A percentile compares a stretch with the other conserved stretches of the same genome.
Conservation (phyloP, 2,329 filamentous ascomycete species). For the Colletotrichum godetiae region DNA sequence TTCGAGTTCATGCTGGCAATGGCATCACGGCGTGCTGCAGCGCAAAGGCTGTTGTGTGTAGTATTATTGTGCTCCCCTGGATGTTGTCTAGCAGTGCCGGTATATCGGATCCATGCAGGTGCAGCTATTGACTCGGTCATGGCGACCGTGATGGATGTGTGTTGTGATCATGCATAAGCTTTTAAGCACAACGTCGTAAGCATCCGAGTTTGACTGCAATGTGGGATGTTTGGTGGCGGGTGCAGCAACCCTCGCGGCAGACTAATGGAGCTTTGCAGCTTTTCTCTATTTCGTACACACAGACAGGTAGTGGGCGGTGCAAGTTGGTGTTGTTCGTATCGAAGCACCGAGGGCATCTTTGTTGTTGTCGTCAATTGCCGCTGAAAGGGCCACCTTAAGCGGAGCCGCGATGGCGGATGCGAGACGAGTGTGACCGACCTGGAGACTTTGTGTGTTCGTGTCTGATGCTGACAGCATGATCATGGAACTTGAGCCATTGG, state of each 20-base stretch:
- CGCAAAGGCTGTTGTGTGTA: background rate
- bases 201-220: background rate
- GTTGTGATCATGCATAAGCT: slow-evolving; percentile 1
- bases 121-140: background rate
- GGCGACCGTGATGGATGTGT: background rate
- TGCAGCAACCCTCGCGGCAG: background rate
- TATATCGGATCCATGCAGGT: background rate
- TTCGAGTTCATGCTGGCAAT: background rate
- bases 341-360: background rate
- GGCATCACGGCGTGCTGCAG: background rate
- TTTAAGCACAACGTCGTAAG: background rate
- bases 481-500: background rate
- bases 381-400: background rate
- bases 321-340: background rate
- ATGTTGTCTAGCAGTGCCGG: background rate
- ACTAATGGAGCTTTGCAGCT: background rate
- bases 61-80: background rate
- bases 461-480: slow-evolving; percentile 2
- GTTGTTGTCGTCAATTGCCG: background rate
- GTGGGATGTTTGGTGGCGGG: background rate
- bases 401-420: background rate
- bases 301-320: background rate
- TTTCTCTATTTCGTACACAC: background rate
- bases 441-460: background rate
- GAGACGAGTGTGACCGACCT: background rate